Evolutionary conservation across 2,329 filamentous ascomycete genomes (phyloP), one percentile per base, ranked within the genome.

Genomic region (Mycosphaerella sp.): DNA sequence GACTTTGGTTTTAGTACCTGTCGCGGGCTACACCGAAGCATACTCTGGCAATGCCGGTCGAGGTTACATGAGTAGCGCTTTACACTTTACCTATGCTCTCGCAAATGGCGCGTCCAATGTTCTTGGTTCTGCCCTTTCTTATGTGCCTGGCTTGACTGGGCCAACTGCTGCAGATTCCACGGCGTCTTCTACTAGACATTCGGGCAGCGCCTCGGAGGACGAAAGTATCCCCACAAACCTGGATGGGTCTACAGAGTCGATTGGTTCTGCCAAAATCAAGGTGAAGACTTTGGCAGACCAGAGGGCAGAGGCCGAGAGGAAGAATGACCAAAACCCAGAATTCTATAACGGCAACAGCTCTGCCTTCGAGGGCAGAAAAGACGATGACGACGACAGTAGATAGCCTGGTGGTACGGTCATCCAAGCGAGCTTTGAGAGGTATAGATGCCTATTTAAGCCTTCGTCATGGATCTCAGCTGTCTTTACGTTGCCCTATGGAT

Each of bases 331-430:
- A 54, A 73, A 76, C 35, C 74, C 75, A 40, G 85, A 94, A 64
- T 79, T 94, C 41, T 95, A 96, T 66, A 96, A 96, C 64, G 90
- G 90, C 1, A 96, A 95, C 64, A 87, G 87, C 66, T 87, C 90
- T 74, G 70, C 80, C 72, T 70, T 74, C 59, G 57, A 61, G 48
- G 50, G 68, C 25, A 66, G 70, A 45, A 79, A 78, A 32, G 79
- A 84, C 57, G 77, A 84, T 44, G 77, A 81, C 21, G 75, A 74
- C 37, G 61, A 51, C 13, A 53, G 42, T 49, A 36, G 21, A 10
- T 14, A n/a, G 21, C 21, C 21, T 6, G 21, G 21, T 6, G 21
- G 21, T 6, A 25, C 21, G 21, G 21, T 25, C 4, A 25, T 25
- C 21, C 21, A 5, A 25, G 21, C 21, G 7, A 25, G 21, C 2